Percentiles rank a stretch among this genome's conserved stretches.
phyloP scores from a whole-genome alignment of 352 stramenopile genomes.

The Vaucheria bursata region DNA sequence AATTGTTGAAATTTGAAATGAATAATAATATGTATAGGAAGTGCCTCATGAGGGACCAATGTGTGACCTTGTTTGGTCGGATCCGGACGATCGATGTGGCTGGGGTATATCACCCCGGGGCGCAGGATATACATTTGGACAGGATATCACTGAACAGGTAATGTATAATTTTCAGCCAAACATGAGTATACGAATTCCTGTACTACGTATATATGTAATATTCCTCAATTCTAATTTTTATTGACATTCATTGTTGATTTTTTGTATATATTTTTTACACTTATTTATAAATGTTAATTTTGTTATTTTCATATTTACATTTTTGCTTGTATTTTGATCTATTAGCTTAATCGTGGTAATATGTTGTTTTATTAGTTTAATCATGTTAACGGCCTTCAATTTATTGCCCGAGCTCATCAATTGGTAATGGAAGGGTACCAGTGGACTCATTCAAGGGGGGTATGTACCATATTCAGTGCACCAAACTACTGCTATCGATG shows the following conservation, averaged over 20 bases:
- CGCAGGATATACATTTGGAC: slow-evolving; percentile 78
- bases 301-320: neutral
- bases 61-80: slow-evolving; percentile 95
- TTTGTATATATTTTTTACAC: slow-evolving; percentile 46
- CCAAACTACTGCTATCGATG: slow-evolving; percentile 78
- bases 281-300: neutral
- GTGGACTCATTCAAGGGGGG: slow-evolving; percentile 41
- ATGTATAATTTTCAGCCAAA: no score
- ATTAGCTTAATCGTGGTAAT: no score
- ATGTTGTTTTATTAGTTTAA: slow-evolving; percentile 76
- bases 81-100: slow-evolving; percentile 83
- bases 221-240: neutral
- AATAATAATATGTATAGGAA: slow-evolving; percentile 26
- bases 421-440: slow-evolving; percentile 79
- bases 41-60: slow-evolving; percentile 91
- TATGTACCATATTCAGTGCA: slow-evolving; percentile 56
- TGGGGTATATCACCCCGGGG: slow-evolving; percentile 90
- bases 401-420: slow-evolving; percentile 85
- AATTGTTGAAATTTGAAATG: no score
- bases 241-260: neutral
- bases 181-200: slow-evolving; percentile 55
- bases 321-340: no score
- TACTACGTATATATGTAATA: neutral
- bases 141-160: slow-evolving; percentile 75
- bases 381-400: slow-evolving; percentile 77